phyloP scores from a whole-genome alignment of 768 basidiomycete genomes.

The Daedaleopsis sinensis region DNA sequence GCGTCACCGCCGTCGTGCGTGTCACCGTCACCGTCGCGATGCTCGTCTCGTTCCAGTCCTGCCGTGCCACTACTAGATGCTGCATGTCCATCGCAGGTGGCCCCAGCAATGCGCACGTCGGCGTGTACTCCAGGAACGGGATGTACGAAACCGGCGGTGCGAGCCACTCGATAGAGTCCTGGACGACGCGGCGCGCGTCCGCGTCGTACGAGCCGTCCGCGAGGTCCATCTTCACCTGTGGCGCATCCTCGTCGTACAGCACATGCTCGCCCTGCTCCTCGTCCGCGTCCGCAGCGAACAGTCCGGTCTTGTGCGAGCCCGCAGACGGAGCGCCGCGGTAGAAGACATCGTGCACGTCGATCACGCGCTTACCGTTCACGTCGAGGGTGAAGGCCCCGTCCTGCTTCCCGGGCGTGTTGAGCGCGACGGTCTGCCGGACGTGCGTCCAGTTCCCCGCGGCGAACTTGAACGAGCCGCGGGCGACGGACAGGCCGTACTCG shows the following conservation, averaged over 20 bases:
- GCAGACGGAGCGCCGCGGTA: constrained; percentile 50
- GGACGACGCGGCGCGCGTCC: neutral
- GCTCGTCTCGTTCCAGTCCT: neutral
- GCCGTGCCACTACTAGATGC: neutral
- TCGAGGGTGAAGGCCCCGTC: constrained; percentile 68
- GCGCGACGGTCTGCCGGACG: constrained; percentile 64
- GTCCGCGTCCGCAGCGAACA: neutral
- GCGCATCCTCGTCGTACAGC: neutral
- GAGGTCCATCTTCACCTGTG: constrained; percentile 1
- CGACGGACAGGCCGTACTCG: constrained; percentile 74
- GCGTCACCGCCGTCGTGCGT: neutral
- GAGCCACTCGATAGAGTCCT: constrained; percentile 8
- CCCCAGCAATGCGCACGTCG: neutral
- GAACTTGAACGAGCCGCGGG: constrained; percentile 71
- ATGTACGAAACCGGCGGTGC: neutral
- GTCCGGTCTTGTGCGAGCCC: neutral
- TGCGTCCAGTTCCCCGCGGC: constrained; percentile 69
- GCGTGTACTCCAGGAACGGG: neutral
- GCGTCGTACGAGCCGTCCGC: constrained; percentile 4
- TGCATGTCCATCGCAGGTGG: neutral
- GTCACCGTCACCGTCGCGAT: neutral
- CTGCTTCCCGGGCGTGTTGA: constrained; percentile 75
- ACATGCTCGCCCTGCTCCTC: neutral
- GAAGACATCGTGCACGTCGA: constrained; percentile 59
- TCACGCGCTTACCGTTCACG: constrained; percentile 59